These are phyloP conservation scores for Scedosporium aurantiacum DNA, from an alignment of 2,329 filamentous ascomycete genomes.

Conservation along the genomic window DNA sequence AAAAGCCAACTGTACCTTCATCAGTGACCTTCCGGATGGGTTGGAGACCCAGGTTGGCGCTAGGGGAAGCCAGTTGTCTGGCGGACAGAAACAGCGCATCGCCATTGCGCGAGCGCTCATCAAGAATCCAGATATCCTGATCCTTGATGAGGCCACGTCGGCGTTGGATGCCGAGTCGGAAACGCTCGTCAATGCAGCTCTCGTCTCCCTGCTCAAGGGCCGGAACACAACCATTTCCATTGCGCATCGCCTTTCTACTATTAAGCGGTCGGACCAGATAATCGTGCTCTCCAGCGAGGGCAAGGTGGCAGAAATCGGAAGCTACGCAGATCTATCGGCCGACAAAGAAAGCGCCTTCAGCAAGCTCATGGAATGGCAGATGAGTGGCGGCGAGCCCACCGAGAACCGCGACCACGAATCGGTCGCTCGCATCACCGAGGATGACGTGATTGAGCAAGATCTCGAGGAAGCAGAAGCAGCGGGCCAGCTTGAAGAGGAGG, in stretches of 20 bases:
- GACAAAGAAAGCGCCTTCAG: conserved; percentile 76
- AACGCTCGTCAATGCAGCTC: conserved; percentile 86
- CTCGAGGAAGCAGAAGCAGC: conserved; percentile 28
- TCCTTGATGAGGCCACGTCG: conserved; percentile 92
- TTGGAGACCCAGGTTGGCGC: conserved; percentile 90
- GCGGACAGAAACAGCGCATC: conserved; percentile 95
- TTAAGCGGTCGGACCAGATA: conserved; percentile 89
- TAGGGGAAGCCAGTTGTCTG: conserved; percentile 83
- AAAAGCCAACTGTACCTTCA: conserved; percentile 92
- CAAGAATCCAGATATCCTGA: conserved; percentile 92
- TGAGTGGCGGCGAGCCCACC: conserved; percentile 66
- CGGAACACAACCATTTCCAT: conserved; percentile 97
- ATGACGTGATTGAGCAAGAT: conserved; percentile 40
- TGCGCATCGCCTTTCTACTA: conserved; percentile 88
- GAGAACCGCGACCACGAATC: conserved; percentile 24
- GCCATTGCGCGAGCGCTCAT: conserved; percentile 90
- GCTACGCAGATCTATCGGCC: conserved; percentile 64
- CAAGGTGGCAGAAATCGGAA: conserved; percentile 80
- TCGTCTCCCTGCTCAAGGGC: conserved; percentile 68
- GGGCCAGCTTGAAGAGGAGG: conserved; percentile 18
- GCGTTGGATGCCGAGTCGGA: conserved; percentile 94
- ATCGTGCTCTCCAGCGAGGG: conserved; percentile 84
- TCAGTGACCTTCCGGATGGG: conserved; percentile 91
- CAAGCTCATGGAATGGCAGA: conserved; percentile 97
- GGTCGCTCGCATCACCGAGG: conserved; percentile 34